Evolutionary conservation across 257 asterid species (phyloP).

Genomic region (Gentiana straminea): DNA sequence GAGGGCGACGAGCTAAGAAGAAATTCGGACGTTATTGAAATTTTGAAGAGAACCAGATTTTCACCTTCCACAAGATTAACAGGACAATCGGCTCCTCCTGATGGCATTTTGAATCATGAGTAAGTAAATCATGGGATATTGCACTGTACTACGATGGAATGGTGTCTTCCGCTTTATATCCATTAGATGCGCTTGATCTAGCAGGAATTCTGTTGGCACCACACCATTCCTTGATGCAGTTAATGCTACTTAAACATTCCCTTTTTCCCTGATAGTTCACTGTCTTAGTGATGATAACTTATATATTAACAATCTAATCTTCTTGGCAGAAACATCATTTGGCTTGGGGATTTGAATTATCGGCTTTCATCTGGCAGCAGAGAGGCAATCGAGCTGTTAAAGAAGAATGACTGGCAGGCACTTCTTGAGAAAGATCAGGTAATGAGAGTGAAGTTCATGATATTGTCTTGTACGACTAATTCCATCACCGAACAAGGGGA

Average conservation of each 20-base stretch:
- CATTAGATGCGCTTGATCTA: no score
- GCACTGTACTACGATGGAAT: not conserved
- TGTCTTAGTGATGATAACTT: no score
- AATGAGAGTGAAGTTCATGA: not conserved
- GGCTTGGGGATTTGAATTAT: conserved; percentile 91
- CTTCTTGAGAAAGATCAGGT: conserved; percentile 80
- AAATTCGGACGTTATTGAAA: conserved; percentile 56
- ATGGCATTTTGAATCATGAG: conserved; percentile 59
- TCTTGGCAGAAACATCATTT: conserved; percentile 54
- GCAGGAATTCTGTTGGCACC: no score
- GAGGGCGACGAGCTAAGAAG: conserved; percentile 51
- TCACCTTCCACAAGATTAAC: conserved; percentile 17
- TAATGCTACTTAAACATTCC: no score
- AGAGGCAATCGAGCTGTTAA: conserved; percentile 36
- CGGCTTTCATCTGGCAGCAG: conserved; percentile 42
- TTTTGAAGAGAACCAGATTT: conserved; percentile 57
- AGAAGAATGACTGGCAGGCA: conserved; percentile 58
- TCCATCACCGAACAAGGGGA: not conserved
- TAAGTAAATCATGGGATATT: conserved; percentile 16
- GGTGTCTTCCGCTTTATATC: not conserved
- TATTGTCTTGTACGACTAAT: not conserved
- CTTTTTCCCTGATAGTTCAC: no score
- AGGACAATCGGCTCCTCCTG: conserved; percentile 22
- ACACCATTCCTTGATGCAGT: no score
- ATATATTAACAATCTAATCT: not conserved